These are phyloP conservation scores for Globisporangium cystogenes DNA, from an alignment of 352 stramenopile species.

Conservation along the genomic window DNA sequence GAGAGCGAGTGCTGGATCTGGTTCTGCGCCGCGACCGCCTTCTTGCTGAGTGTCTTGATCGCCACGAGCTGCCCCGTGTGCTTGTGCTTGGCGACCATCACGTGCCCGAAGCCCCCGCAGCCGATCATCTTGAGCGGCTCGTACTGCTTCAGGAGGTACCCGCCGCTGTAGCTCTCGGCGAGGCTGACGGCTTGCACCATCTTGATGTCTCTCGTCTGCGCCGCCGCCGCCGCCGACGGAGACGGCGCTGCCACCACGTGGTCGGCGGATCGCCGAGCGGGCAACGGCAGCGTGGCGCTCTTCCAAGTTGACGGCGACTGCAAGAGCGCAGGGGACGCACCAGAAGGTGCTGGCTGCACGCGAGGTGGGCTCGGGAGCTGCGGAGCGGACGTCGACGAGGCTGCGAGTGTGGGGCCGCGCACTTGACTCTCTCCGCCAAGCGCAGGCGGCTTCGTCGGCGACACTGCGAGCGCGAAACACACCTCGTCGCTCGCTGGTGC, in stretches of 20 bases:
- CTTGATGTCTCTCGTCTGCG: constrained; percentile 33
- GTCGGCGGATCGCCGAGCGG: background rate
- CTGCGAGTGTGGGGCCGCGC: constrained; percentile 1
- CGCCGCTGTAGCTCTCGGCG: constrained; percentile 76
- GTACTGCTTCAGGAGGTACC: constrained; percentile 71
- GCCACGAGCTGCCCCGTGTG: constrained; percentile 51
- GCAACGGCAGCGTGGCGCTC: constrained; percentile 4
- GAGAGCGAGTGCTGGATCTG: constrained; percentile 84
- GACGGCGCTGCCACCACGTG: background rate
- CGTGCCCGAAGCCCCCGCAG: constrained; percentile 82
- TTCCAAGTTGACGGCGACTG: background rate
- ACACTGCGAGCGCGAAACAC: constrained; percentile 7
- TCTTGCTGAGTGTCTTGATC: constrained; percentile 84
- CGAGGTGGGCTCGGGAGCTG: background rate
- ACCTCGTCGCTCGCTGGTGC: constrained; percentile 5
- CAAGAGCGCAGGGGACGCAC: background rate
- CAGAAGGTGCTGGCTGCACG: background rate
- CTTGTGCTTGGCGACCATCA: constrained; percentile 70
- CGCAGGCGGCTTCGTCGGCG: constrained; percentile 3
- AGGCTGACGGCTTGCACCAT: constrained; percentile 69
- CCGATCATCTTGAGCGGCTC: constrained; percentile 79
- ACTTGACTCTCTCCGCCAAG: constrained; percentile 4
- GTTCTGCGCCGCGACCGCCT: constrained; percentile 66
- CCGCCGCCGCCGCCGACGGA: background rate
- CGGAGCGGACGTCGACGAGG: background rate